A percentile compares a stretch with the other conserved stretches of the same genome.
These are phyloP conservation scores for Triadica sebifera DNA, from an alignment of 345 rosid genomes.

Conservation along the genomic window DNA sequence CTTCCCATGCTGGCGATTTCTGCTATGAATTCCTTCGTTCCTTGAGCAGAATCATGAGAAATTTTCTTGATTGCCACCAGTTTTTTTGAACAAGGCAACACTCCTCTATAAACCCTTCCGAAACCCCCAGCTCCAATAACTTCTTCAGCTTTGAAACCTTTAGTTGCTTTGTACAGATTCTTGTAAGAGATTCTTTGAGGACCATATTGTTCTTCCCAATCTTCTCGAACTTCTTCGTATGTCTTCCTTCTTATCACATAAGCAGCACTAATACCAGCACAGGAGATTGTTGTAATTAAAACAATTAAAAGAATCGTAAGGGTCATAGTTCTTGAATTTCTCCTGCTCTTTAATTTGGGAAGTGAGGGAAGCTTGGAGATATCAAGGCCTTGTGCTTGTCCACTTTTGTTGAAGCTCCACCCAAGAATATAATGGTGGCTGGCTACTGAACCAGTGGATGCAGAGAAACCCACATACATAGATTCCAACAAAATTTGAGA, in stretches of 20 bases:
- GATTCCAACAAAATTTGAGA: neutral
- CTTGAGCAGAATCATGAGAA: neutral
- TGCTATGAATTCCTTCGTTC: conserved; percentile 12
- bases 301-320: too few species aligned
- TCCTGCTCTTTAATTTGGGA: neutral
- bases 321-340: neutral
- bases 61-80: conserved; percentile 19
- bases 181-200: conserved; percentile 21
- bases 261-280: neutral
- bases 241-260: neutral
- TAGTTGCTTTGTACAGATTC: conserved; percentile 18
- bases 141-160: conserved; percentile 12
- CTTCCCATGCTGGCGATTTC: neutral
- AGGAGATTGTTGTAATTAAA: neutral
- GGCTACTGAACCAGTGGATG: neutral
- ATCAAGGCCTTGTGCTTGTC: neutral
- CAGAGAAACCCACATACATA: neutral
- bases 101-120: conserved; percentile 23
- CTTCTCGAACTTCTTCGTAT: conserved; percentile 16
- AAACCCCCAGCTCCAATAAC: conserved; percentile 18
- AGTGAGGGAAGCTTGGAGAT: neutral
- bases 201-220: conserved; percentile 25
- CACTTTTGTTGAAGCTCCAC: conserved; percentile 1
- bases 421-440: neutral
- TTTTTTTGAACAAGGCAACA: neutral